Evolutionary conservation across 1,139 yeast genomes (phyloP), one percentile per base, ranked within the genome.

Genomic region (Protomyces inundatus): DNA sequence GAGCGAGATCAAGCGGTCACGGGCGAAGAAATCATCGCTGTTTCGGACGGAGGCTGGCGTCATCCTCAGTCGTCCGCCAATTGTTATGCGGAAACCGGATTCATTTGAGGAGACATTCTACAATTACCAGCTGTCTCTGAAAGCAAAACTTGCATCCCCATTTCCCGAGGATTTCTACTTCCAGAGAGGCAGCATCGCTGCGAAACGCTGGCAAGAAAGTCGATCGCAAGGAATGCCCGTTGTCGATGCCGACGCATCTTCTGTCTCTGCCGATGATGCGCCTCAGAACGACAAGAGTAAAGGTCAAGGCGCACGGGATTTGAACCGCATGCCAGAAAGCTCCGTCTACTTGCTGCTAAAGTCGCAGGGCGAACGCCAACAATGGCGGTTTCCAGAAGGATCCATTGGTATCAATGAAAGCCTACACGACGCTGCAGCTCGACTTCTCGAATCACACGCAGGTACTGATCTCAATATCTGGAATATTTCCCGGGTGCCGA

Each of bases 111-210:
- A 79, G 67, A 85, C 84, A 64, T 93, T 87, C 76, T 88, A 87
- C 74, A 80, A 84, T 66, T 95, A 95, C 74, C 96, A 91, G 76
- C 83, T 84, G 67, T 96, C 88, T 73, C 80, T 93, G 67, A 91
- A 91, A 80, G 86, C 85, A 72, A 82, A 98, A 73, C 80, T 93
- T 69, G 90, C 91, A 96, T 90, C 97, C 96, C 90, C 98, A 0
- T 93, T 93, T 75, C 98, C 98, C 4, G 85, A 87, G 70, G 90
- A 91, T 83, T 91, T 85, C 74, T 95, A 90, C 78, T 93, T 87
- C 78, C 88, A 88, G 74, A 87, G 83, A 70, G 98, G 98, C 68
- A 87, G 98, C 0, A 79, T 93, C 68, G 84, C 96, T 7, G 97
- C 90, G 73, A 88, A 90, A 74, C 84, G 84, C 71, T 93, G 85